Percentiles rank a stretch among this genome's conserved stretches.
phyloP scores from a whole-genome alignment of 345 rosid genomes.

The Gossypium bickii region DNA sequence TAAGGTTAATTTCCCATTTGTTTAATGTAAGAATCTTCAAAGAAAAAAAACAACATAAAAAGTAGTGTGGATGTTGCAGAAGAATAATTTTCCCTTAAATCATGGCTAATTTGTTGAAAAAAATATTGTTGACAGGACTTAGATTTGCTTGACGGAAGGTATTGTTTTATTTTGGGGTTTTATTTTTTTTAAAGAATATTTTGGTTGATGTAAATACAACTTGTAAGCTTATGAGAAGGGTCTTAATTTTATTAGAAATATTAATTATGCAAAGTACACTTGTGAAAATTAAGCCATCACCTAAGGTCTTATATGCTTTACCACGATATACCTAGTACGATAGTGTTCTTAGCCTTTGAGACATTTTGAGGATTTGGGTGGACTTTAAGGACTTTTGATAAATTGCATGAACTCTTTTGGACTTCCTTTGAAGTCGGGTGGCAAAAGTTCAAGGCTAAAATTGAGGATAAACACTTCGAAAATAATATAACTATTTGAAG shows the following conservation, averaged over 20 bases:
- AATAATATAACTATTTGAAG: too few relatives aligned
- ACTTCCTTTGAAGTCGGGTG: fast-evolving
- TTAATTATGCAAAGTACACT: too few relatives aligned
- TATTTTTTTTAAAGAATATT: too few relatives aligned
- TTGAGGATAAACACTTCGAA: fast-evolving
- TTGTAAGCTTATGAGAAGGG: fast-evolving
- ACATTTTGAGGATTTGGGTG: too few relatives aligned
- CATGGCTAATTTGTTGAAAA: neutral
- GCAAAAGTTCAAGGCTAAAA: fast-evolving
- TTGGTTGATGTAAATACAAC: fast-evolving
- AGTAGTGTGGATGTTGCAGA: neutral
- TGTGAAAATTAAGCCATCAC: too few relatives aligned
- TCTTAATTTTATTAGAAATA: fast-evolving
- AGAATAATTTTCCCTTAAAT: neutral
- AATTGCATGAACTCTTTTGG: too few relatives aligned
- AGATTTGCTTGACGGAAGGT: too few relatives aligned
- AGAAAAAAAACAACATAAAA: neutral
- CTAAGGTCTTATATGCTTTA: too few relatives aligned
- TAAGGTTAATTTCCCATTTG: neutral
- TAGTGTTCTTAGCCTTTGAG: too few relatives aligned
- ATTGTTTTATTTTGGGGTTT: too few relatives aligned
- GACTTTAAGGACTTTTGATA: too few relatives aligned
- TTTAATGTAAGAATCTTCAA: conserved; percentile 6
- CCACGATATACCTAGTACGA: too few relatives aligned
- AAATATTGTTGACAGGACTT: neutral